Conservation (phyloP, 78 protist genomes). For the Monosiga brevicollis region DNA sequence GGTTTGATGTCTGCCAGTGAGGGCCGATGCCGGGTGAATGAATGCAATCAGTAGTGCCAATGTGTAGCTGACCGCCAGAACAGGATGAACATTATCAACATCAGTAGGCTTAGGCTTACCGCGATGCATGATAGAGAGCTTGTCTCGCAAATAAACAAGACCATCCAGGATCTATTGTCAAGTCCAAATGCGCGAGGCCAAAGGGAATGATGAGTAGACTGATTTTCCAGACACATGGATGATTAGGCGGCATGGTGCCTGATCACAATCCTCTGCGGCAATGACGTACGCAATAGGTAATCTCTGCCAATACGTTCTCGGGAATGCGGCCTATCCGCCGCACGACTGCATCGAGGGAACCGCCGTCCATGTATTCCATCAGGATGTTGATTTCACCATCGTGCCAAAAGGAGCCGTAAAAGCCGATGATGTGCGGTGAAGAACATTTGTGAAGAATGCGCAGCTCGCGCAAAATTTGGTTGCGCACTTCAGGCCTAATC, state of each 20-base stretch:
- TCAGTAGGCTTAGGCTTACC: constrained; percentile 12
- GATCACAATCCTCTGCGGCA: too few species aligned
- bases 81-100: not conserved
- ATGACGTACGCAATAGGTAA: not conserved
- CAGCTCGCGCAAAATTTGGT: constrained; percentile 3
- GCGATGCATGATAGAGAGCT: constrained; percentile 19
- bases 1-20: constrained; percentile 55
- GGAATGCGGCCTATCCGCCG: constrained; percentile 3
- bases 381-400: constrained; percentile 24
- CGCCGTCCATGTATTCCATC: constrained; percentile 63
- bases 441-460: not conserved
- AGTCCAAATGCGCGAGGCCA: not conserved
- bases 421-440: constrained; percentile 31
- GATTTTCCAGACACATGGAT: too few species aligned
- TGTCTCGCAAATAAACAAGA: constrained; percentile 25
- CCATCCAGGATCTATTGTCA: constrained; percentile 10
- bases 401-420: constrained; percentile 31
- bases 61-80: not conserved
- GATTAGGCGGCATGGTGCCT: too few species aligned
- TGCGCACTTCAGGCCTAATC: not conserved
- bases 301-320: not conserved
- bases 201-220: not conserved
- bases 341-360: constrained; percentile 34
- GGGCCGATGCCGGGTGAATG: not conserved
- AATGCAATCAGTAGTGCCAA: not conserved